Percentiles rank a stretch among this genome's conserved stretches.
These are phyloP conservation scores for Chytridium lagenaria DNA, from an alignment of 371 early-diverging fungal genomes.

Conservation along the genomic window DNA sequence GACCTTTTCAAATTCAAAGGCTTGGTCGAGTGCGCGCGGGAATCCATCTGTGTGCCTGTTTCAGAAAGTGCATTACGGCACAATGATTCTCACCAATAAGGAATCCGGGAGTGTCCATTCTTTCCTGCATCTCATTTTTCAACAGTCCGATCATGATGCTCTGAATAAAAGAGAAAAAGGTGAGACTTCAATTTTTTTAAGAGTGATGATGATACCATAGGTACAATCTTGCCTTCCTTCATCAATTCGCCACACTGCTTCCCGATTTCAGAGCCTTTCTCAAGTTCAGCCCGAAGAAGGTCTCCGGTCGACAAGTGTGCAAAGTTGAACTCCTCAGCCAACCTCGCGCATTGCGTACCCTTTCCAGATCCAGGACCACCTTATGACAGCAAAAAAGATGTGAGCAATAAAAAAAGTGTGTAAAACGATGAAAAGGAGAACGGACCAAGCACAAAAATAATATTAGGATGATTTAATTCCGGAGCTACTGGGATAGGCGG, in stretches of 20 bases:
- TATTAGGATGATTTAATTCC: constrained; percentile 37
- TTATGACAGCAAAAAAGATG: constrained; percentile 7
- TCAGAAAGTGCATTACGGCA: too few relatives aligned
- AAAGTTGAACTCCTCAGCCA: constrained; percentile 47
- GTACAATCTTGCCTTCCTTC: constrained; percentile 69
- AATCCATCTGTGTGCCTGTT: constrained; percentile 38
- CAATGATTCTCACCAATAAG: constrained; percentile 38
- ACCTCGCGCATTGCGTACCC: constrained; percentile 50
- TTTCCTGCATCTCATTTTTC: constrained; percentile 18
- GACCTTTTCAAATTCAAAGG: constrained; percentile 40
- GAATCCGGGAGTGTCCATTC: constrained; percentile 34
- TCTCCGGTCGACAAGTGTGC: constrained; percentile 74
- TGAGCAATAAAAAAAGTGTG: too few relatives aligned
- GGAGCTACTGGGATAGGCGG: not conserved
- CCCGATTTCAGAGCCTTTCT: constrained; percentile 55
- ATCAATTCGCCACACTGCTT: constrained; percentile 57
- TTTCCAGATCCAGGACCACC: constrained; percentile 53
- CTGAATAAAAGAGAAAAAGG: constrained; percentile 9
- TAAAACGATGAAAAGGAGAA: not conserved
- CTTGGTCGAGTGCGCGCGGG: constrained; percentile 44
- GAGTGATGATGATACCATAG: constrained; percentile 52
- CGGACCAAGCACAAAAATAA: constrained; percentile 52
- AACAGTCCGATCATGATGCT: constrained; percentile 41
- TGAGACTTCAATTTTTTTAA: not conserved
- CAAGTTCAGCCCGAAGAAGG: constrained; percentile 68